Evolutionary conservation across 2,329 filamentous ascomycete species (phyloP).

Genomic region (Ascochyta rabiei): DNA sequence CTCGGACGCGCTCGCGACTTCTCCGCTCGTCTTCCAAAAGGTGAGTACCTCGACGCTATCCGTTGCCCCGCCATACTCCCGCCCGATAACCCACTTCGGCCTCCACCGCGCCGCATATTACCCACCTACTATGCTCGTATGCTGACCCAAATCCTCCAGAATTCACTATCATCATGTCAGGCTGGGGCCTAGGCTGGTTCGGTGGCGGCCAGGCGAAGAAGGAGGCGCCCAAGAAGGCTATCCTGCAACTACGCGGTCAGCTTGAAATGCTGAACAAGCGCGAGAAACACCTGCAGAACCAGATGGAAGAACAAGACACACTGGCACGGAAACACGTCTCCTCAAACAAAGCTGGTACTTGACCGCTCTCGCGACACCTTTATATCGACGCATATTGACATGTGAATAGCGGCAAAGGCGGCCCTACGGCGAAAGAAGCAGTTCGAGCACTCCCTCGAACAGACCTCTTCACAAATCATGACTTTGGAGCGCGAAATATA

Average conservation of each 20-base stretch:
- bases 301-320: slow-evolving; percentile 91
- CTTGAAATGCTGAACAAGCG: slow-evolving; percentile 98
- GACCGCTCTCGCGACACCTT: too few relatives aligned
- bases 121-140: not conserved
- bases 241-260: slow-evolving; percentile 83
- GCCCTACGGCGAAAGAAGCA: slow-evolving; percentile 93
- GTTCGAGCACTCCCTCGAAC: slow-evolving; percentile 88
- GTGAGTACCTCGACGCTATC: slow-evolving; percentile 18
- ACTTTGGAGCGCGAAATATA: slow-evolving; percentile 96
- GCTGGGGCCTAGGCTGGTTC: slow-evolving; percentile 75
- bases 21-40: slow-evolving; percentile 5
- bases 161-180: slow-evolving; percentile 38
- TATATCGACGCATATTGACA: slow-evolving; percentile 6
- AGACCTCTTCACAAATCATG: slow-evolving; percentile 86
- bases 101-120: not conserved
- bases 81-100: slow-evolving; percentile 19
- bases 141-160: slow-evolving; percentile 9
- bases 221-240: slow-evolving; percentile 95
- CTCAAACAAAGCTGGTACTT: slow-evolving; percentile 88
- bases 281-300: slow-evolving; percentile 85
- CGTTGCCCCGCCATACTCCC: slow-evolving; percentile 27
- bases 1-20: not conserved
- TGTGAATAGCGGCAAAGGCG: slow-evolving; percentile 76
- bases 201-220: slow-evolving; percentile 85
- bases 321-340: slow-evolving; percentile 87